Base-by-base conservation (phyloP, 345 rosid species). In the Rubroshorea leprosula region DNA sequence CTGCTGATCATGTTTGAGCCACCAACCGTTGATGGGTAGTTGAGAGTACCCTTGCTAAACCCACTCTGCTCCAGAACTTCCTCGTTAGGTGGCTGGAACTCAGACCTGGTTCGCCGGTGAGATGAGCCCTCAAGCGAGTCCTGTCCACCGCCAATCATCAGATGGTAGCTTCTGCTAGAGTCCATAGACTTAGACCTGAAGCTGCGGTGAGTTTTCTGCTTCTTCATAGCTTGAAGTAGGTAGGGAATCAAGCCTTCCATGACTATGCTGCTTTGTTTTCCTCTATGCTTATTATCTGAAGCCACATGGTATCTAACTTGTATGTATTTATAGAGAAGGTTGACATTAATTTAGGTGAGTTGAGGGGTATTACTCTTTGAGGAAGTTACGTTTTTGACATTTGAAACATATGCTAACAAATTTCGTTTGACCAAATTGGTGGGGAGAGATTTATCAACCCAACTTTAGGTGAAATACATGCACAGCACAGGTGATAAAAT, bases 161-260 rank as follows among this genome's bases (percentile, higher is more conserved):
- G 61, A 64, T 85, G 86, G 81, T 83, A 81, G 75, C 93, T 69
- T 10, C 74, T 74, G 69, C 69, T 72, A 11, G 96, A 85, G 14
- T 82, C 84, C 8, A 23, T 64, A 13, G 81, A 76, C 13, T 62
- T 43, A 0, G 78, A 73, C 39, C 73, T 49, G 64, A 63, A 67
- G 17, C 0, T 35, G 48, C 61, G 53, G 23, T 54, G 23, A 38
- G 61, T 75, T 8, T 70, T 69, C 6, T 73, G 63, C 57, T 70
- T 69, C 68, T 63, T 78, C 49, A 83, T 54, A 23, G 78, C 84
- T 50, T 68, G 85, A 29, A 85, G 49, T 19, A 85, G 44, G 50
- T 45, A 85, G 9, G 96, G 93, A 60, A 85, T 85, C 35, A 85
- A 66, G n/a, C 96, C 96, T 63, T 88, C 96, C 96, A 83, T 84